These are phyloP conservation scores for Pelargonium australe DNA, from an alignment of 441 rosid genomes.

Conservation along the genomic window DNA sequence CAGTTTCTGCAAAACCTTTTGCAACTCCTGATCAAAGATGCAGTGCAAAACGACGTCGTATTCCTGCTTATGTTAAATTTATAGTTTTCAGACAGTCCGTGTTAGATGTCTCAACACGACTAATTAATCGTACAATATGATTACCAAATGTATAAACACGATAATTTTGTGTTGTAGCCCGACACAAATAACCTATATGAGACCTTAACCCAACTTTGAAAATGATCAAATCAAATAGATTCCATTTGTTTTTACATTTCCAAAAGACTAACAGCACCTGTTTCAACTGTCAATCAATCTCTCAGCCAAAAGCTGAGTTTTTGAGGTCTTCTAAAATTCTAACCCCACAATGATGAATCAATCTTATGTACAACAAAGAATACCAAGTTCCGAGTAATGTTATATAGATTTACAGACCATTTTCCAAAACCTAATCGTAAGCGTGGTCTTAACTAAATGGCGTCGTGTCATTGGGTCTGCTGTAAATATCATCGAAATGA, in stretches of 20 bases:
- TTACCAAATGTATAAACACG: no score
- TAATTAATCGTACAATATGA: no score
- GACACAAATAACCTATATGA: no score
- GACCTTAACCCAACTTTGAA: no score
- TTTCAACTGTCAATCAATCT: constrained; percentile 18
- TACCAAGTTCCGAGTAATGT: constrained; percentile 31
- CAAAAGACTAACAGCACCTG: constrained; percentile 21
- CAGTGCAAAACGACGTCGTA: not conserved
- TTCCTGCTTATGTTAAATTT: not conserved
- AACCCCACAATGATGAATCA: constrained; percentile 29
- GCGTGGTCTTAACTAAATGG: constrained; percentile 21
- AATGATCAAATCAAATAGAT: constrained; percentile 14
- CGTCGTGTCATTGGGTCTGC: constrained; percentile 58
- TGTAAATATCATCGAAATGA: constrained; percentile 75
- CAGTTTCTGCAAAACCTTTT: not conserved
- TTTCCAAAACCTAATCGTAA: constrained; percentile 31
- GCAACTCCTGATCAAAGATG: not conserved
- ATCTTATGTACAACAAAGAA: constrained; percentile 60
- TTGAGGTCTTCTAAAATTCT: constrained; percentile 24
- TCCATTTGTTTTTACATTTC: constrained; percentile 29
- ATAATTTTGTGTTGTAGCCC: no score
- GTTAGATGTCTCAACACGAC: no score
- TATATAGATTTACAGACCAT: constrained; percentile 17
- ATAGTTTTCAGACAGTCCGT: no score
- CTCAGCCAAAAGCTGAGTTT: constrained; percentile 2